These are phyloP conservation scores for Trichoderma reesei DNA, from an alignment of 495 filamentous ascomycete species.

Conservation along the genomic window DNA sequence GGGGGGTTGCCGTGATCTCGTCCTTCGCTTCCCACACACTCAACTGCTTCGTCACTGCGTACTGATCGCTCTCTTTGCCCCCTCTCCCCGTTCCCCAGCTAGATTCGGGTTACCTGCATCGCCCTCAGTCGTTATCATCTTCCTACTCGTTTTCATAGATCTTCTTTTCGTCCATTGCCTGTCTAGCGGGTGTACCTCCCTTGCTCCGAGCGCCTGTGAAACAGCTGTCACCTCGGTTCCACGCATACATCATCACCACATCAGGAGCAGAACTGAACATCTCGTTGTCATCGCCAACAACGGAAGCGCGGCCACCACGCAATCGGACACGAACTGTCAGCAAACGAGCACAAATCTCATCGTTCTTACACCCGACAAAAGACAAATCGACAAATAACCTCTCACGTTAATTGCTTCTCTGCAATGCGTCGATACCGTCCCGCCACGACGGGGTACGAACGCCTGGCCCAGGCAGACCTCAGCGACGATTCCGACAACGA, in stretches of 20 bases:
- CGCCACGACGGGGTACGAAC: constrained; percentile 81
- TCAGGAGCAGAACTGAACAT: background rate
- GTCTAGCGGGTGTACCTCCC: background rate
- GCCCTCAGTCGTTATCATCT: background rate
- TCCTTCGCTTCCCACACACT: background rate
- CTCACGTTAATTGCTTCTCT: background rate
- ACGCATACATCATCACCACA: background rate
- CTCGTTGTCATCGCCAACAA: background rate
- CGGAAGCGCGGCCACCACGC: background rate
- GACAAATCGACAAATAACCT: background rate
- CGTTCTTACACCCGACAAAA: background rate
- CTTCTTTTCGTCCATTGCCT: background rate
- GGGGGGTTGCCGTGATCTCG: background rate
- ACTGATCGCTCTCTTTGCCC: background rate
- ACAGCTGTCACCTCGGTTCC: background rate
- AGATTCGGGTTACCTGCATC: background rate
- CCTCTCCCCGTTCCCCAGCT: background rate
- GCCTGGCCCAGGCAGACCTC: constrained; percentile 84
- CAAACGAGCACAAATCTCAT: background rate
- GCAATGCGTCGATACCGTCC: constrained; percentile 44
- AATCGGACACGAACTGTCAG: background rate
- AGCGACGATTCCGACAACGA: constrained; percentile 65
- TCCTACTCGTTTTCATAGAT: background rate
- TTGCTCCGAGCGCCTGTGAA: background rate
- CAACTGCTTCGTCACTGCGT: background rate